A percentile compares a stretch with the other conserved stretches of the same genome.
Evolutionary conservation across 257 asterid species (phyloP).

Genomic region (Solanum neorickii): DNA sequence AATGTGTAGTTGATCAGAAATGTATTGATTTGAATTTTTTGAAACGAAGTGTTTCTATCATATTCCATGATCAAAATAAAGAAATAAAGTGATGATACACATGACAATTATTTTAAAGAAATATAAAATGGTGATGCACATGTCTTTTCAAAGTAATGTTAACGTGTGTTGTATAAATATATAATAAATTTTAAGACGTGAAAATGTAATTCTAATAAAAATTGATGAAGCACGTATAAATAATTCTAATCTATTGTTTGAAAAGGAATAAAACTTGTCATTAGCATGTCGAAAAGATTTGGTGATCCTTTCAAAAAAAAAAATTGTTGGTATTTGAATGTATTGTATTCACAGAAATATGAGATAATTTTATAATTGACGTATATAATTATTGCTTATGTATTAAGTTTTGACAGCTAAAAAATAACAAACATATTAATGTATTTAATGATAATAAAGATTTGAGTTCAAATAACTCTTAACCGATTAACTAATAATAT

Average conservation of each 20-base stretch:
- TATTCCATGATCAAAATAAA: neutral
- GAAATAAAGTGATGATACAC: neutral
- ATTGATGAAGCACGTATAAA: neutral
- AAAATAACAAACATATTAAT: too few relatives aligned
- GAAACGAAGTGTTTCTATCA: neutral
- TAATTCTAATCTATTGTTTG: neutral
- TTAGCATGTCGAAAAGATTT: neutral
- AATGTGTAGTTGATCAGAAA: neutral
- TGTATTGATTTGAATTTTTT: neutral
- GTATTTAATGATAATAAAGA: too few relatives aligned
- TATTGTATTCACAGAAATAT: neutral
- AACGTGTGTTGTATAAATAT: too few relatives aligned
- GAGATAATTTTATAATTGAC: too few relatives aligned
- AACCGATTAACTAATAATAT: too few relatives aligned
- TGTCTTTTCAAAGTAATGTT: neutral
- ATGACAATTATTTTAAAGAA: neutral
- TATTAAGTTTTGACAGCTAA: too few relatives aligned
- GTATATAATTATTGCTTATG: too few relatives aligned
- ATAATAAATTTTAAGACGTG: too few relatives aligned
- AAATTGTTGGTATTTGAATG: neutral
- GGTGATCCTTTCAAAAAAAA: neutral
- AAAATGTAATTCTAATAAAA: neutral
- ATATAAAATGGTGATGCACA: neutral
- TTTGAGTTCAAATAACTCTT: too few relatives aligned
- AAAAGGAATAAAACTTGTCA: neutral